Evolutionary conservation across 2,329 filamentous ascomycete species (phyloP).

Genomic region (Tolypocladium tropicale): DNA sequence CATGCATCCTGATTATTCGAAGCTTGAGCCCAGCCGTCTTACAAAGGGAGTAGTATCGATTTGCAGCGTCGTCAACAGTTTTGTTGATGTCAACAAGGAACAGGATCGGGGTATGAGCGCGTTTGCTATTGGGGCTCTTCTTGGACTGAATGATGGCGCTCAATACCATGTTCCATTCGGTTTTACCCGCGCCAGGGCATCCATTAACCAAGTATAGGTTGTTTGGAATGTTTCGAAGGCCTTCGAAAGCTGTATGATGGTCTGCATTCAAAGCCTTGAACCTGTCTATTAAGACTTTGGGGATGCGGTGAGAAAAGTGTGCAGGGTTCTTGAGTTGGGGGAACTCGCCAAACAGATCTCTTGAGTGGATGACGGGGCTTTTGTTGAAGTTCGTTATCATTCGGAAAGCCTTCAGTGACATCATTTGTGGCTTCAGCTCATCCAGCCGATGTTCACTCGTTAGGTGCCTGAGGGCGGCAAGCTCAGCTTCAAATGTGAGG

Average conservation of each 20-base stretch:
- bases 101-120: constrained; percentile 22
- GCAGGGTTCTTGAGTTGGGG: constrained; percentile 23
- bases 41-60: constrained; percentile 28
- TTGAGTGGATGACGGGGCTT: constrained; percentile 7
- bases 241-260: constrained; percentile 24
- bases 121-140: constrained; percentile 10
- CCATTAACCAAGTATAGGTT: constrained; percentile 34
- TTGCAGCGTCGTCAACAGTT: constrained; percentile 33
- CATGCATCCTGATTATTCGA: constrained; percentile 27
- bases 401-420: constrained; percentile 17
- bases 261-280: constrained; percentile 25
- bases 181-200: constrained; percentile 37
- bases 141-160: constrained; percentile 26
- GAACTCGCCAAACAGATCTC: constrained; percentile 16
- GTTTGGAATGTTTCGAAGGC: constrained; percentile 26
- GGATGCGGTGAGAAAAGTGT: constrained; percentile 9
- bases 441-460: constrained; percentile 9
- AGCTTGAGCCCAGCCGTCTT: constrained; percentile 21
- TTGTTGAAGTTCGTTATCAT: constrained; percentile 21
- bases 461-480: constrained; percentile 18
- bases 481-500: constrained; percentile 21
- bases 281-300: constrained; percentile 13
- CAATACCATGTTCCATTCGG: constrained; percentile 33
- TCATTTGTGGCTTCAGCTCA: constrained; percentile 8
- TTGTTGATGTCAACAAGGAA: constrained; percentile 38